These are phyloP conservation scores for Heliophila coronopifolia DNA, from an alignment of 441 rosid species.

Conservation along the genomic window DNA sequence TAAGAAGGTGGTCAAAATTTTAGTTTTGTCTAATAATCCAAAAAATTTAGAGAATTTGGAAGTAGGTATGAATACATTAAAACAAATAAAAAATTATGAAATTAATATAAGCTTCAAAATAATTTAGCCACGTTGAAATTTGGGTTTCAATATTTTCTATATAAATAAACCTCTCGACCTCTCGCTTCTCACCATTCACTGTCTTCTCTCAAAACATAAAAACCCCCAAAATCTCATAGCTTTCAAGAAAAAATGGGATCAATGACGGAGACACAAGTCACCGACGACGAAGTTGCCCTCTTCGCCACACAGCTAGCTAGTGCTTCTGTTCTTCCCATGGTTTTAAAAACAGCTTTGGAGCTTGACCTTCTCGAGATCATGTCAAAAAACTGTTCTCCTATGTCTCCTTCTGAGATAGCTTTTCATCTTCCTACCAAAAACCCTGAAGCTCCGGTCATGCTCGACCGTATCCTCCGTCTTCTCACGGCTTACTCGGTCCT, in stretches of 20 bases:
- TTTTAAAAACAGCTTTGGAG: slow-evolving; percentile 40
- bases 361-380: slow-evolving; percentile 31
- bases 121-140: too few species aligned
- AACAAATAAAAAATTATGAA: too few species aligned
- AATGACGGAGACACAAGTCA: slow-evolving; percentile 50
- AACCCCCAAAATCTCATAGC: not conserved
- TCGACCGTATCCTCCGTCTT: slow-evolving; percentile 39
- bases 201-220: slow-evolving; percentile 11
- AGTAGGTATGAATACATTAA: too few species aligned
- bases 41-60: too few species aligned
- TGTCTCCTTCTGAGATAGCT: slow-evolving; percentile 22
- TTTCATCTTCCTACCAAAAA: slow-evolving; percentile 22
- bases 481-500: slow-evolving; percentile 32
- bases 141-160: not conserved
- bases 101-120: too few species aligned
- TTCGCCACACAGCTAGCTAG: slow-evolving; percentile 64
- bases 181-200: slow-evolving; percentile 23
- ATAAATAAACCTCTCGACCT: slow-evolving; percentile 24
- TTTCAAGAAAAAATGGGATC: slow-evolving; percentile 40
- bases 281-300: slow-evolving; percentile 58
- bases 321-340: slow-evolving; percentile 68
- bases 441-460: slow-evolving; percentile 33
- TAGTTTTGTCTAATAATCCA: too few species aligned
- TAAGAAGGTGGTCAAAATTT: too few species aligned
- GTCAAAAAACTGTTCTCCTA: slow-evolving; percentile 19